phyloP scores from a whole-genome alignment of 1,284 basidiomycete species.

The Fomitopsis schrenkii region DNA sequence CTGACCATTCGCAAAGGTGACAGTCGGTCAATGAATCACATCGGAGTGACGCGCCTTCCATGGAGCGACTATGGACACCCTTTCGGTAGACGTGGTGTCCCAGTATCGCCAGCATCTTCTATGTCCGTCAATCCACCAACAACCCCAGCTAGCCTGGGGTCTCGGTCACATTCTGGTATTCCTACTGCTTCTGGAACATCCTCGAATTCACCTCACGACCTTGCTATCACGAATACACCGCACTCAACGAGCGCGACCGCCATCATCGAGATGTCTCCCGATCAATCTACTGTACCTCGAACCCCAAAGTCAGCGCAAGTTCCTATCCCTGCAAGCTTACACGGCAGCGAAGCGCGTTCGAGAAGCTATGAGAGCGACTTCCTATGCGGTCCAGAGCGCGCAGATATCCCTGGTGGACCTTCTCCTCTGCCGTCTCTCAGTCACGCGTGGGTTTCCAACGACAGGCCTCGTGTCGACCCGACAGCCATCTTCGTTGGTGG shows the following conservation, averaged over 20 bases:
- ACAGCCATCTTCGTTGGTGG: constrained; percentile 74
- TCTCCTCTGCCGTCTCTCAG: background rate
- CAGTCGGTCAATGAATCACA: background rate
- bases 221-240: background rate
- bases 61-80: background rate
- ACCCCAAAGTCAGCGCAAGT: constrained; percentile 35
- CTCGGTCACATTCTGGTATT: background rate
- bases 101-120: constrained; percentile 10
- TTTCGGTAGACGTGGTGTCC: constrained; percentile 2
- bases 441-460: constrained; percentile 17
- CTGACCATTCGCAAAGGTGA: constrained; percentile 21
- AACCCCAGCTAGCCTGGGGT: background rate
- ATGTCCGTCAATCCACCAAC: constrained; percentile 9
- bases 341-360: background rate
- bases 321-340: background rate
- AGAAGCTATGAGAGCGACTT: background rate
- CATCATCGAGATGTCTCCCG: background rate
- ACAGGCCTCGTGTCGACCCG: constrained; percentile 46
- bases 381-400: background rate
- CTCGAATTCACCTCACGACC: background rate
- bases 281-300: constrained; percentile 32
- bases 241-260: background rate
- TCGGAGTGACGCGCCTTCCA: background rate
- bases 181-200: background rate
- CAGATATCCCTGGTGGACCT: background rate